Evolutionary conservation across 148 eudicot species (phyloP).

Genomic region (Persicaria tinctoria): DNA sequence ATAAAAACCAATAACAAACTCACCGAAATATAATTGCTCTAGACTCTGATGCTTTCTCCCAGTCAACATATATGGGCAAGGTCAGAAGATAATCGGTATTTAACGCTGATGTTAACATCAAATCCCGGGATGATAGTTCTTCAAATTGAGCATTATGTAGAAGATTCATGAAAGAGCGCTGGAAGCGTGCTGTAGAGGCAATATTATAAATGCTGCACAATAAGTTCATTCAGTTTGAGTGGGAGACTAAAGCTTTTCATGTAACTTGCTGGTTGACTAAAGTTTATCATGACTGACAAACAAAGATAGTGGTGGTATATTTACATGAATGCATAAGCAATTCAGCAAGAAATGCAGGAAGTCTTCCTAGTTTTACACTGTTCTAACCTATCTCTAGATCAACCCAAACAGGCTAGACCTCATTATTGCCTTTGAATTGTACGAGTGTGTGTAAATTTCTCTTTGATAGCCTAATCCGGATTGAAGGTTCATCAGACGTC

Average conservation of each 20-base stretch:
- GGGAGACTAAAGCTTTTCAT: neutral
- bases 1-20: neutral
- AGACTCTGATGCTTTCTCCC: constrained; percentile 84
- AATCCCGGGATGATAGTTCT: constrained; percentile 82
- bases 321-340: neutral
- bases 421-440: too few relatives aligned
- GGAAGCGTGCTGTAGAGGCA: constrained; percentile 72
- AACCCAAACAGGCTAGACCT: too few relatives aligned
- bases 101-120: constrained; percentile 74
- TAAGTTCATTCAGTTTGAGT: constrained; percentile 21
- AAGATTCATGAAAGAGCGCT: constrained; percentile 71
- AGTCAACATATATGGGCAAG: constrained; percentile 86
- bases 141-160: constrained; percentile 84
- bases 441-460: too few relatives aligned
- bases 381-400: too few relatives aligned
- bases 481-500: too few relatives aligned
- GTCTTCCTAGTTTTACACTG: too few relatives aligned
- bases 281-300: neutral
- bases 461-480: too few relatives aligned
- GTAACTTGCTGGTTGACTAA: too few relatives aligned
- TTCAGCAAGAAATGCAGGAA: neutral
- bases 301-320: neutral
- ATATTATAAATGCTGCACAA: constrained; percentile 42
- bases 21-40: constrained; percentile 90
- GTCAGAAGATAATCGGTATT: constrained; percentile 90